phyloP scores from a whole-genome alignment of 306 rosid species.

The Begonia fuchsioides region DNA sequence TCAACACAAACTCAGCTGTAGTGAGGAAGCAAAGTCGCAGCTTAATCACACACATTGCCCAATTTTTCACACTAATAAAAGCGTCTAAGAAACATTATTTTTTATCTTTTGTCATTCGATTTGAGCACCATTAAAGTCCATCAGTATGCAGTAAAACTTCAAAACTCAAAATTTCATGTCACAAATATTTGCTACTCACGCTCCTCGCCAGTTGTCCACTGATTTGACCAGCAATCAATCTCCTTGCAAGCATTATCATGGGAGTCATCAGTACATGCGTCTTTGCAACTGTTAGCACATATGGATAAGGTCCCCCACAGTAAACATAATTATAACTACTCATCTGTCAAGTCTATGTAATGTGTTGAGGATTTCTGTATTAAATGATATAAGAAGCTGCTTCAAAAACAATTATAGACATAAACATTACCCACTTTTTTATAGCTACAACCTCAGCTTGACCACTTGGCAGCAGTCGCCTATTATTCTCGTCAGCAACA shows the following conservation, averaged over 20 bases:
- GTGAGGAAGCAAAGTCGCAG: too few relatives aligned
- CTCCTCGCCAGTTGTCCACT: slow-evolving; percentile 26
- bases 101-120: slow-evolving; percentile 1
- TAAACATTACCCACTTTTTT: slow-evolving; percentile 29
- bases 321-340: background rate
- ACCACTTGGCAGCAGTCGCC: slow-evolving; percentile 25
- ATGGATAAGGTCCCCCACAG: background rate
- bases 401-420: background rate
- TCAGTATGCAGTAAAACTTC: background rate
- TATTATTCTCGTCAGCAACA: slow-evolving; percentile 19
- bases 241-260: slow-evolving; percentile 15
- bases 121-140: background rate
- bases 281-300: slow-evolving; percentile 22
- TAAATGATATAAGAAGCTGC: slow-evolving; percentile 9
- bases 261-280: slow-evolving; percentile 8
- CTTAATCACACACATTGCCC: too few relatives aligned
- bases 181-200: slow-evolving; percentile 35
- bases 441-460: slow-evolving; percentile 31
- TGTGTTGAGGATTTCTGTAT: slow-evolving; percentile 2
- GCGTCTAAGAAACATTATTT: too few relatives aligned
- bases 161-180: background rate
- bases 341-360: slow-evolving; percentile 5
- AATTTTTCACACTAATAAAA: too few relatives aligned
- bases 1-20: too few relatives aligned
- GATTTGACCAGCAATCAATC: slow-evolving; percentile 16